These are phyloP conservation scores for Basidioascus undulatus DNA, from an alignment of 768 basidiomycete species.

Conservation along the genomic window DNA sequence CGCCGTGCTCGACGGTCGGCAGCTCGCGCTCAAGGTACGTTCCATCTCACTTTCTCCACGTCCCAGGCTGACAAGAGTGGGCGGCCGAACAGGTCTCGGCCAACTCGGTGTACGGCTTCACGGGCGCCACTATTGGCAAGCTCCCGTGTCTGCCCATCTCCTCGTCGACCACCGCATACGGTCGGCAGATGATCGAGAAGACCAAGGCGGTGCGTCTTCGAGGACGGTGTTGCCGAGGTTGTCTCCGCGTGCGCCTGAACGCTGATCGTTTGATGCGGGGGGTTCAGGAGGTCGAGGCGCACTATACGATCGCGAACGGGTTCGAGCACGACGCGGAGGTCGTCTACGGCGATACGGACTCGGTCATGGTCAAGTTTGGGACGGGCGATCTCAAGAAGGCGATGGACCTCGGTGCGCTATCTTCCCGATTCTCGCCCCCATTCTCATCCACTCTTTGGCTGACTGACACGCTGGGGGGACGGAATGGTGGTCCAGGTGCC, in stretches of 20 bases:
- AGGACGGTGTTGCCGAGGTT: background rate
- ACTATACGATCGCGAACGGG: constrained; percentile 66
- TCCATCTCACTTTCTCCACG: background rate
- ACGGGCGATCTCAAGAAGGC: constrained; percentile 61
- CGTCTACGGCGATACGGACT: constrained; percentile 97
- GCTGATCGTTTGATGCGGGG: background rate
- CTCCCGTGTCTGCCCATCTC: constrained; percentile 88
- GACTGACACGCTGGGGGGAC: background rate
- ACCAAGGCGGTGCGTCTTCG: constrained; percentile 56
- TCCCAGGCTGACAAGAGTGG: background rate
- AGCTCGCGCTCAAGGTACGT: constrained; percentile 74
- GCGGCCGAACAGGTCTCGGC: constrained; percentile 58
- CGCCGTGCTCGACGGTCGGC: constrained; percentile 88
- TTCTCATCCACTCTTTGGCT: background rate
- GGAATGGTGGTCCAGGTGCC: constrained; percentile 30
- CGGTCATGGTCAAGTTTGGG: constrained; percentile 95
- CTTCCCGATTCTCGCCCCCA: background rate
- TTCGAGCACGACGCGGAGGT: constrained; percentile 70
- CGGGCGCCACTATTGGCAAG: constrained; percentile 91
- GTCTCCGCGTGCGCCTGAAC: background rate
- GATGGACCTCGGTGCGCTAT: constrained; percentile 57
- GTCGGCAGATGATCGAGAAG: constrained; percentile 95
- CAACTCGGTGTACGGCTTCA: constrained; percentile 97
- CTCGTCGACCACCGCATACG: constrained; percentile 82
- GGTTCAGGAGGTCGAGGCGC: constrained; percentile 57